Evolutionary conservation across 2,329 filamentous ascomycete genomes (phyloP).

Genomic region (Trematosphaeria pertusa): DNA sequence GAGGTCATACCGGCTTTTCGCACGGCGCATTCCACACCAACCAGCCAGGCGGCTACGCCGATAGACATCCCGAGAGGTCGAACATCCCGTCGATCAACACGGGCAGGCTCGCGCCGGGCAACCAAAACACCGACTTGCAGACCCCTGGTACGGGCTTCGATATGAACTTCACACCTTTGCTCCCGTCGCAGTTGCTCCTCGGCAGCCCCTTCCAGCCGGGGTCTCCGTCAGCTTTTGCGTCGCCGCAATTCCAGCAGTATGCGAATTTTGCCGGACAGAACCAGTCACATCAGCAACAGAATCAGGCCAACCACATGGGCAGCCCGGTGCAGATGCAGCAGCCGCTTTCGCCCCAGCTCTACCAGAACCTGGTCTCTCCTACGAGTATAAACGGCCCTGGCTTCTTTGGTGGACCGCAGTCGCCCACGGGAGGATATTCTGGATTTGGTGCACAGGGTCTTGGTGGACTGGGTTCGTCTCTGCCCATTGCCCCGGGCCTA

Average conservation of each 20-base stretch:
- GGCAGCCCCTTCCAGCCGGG: conserved; percentile 97
- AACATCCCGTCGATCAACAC: conserved; percentile 96
- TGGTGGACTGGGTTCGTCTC: conserved; percentile 73
- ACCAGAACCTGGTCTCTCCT: conserved; percentile 84
- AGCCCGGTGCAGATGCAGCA: conserved; percentile 78
- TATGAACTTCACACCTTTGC: conserved; percentile 97
- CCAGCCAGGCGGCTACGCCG: conserved; percentile 78
- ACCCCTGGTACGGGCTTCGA: conserved; percentile 90
- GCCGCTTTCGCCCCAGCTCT: conserved; percentile 78
- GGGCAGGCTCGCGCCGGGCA: conserved; percentile 64
- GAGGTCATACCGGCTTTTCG: conserved; percentile 85
- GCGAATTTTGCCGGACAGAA: conserved; percentile 66
- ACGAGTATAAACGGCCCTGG: conserved; percentile 82
- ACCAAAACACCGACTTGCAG: conserved; percentile 75
- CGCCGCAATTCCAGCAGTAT: conserved; percentile 88
- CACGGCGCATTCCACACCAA: conserved; percentile 92
- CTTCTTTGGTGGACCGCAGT: conserved; percentile 82
- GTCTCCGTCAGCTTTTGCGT: conserved; percentile 87
- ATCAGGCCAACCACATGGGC: conserved; percentile 67
- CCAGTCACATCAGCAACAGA: conserved; percentile 68
- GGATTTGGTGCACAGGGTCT: conserved; percentile 66
- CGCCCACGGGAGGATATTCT: conserved; percentile 78
- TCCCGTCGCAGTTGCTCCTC: conserved; percentile 92
- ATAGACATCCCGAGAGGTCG: conserved; percentile 81
- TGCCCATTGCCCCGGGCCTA: conserved; percentile 78